Conservation (phyloP, 1,139 yeast genomes). For the Debaryomyces nepalensis region DNA sequence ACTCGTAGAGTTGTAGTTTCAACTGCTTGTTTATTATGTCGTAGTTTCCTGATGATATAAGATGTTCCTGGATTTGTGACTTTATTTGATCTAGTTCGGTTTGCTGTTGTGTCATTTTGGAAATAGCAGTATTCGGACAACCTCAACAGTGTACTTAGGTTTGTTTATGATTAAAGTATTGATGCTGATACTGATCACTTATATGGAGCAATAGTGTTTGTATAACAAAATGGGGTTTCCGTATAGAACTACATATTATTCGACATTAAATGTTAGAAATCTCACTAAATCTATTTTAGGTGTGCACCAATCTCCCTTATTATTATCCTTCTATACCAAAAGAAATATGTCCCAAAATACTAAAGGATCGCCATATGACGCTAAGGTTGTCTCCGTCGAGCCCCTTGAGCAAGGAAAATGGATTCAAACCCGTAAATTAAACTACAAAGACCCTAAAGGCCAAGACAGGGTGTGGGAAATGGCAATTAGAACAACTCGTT, state of each 20-base stretch:
- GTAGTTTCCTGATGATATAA: constrained; percentile 80
- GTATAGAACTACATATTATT: constrained; percentile 5
- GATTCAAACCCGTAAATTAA: constrained; percentile 59
- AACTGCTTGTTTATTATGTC: constrained; percentile 66
- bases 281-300: constrained; percentile 12
- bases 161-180: neutral
- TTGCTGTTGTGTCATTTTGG: constrained; percentile 36
- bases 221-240: neutral
- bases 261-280: constrained; percentile 1
- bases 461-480: constrained; percentile 80
- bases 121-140: constrained; percentile 3
- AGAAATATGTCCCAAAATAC: constrained; percentile 11
- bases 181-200: neutral
- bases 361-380: constrained; percentile 42
- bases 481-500: constrained; percentile 83
- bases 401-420: constrained; percentile 43
- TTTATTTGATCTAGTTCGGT: constrained; percentile 57
- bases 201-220: neutral
- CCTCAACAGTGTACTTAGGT: neutral
- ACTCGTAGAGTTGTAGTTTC: constrained; percentile 66
- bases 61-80: constrained; percentile 68
- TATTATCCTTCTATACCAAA: neutral
- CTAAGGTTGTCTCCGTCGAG: constrained; percentile 39
- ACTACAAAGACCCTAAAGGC: constrained; percentile 74
- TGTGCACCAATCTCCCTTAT: constrained; percentile 9